Base-by-base conservation (phyloP, 768 basidiomycete genomes). In the Phaeotremella skinneri region DNA sequence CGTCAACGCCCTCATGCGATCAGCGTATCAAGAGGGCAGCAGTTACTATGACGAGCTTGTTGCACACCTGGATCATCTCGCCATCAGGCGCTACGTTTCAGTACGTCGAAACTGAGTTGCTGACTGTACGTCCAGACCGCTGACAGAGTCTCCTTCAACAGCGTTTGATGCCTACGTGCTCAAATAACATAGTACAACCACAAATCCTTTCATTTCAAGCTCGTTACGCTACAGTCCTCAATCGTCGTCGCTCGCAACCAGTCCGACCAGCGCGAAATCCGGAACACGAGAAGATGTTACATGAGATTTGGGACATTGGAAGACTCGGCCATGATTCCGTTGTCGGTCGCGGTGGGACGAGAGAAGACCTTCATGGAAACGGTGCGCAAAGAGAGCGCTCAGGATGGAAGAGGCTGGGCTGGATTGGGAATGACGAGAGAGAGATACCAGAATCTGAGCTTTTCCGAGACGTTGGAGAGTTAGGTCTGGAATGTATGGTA, bases 181-280 rank as follows among this genome's bases (percentile, higher is more conserved):
- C 59, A 0, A 68, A 65, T 48, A 70, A 70, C 42, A 59, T 63
- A 16, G 65, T 70, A 31, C 66, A 70, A 37, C 67, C 67, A 34
- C 72, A 73, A 51, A 69, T 69, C 3, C 61, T 70, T 4, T 66
- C 62, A 47, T 69, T 73, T 47, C 72, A 70, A 58, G 62, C 68
- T 23, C 66, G 71, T n/a, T 66, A 69, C 50, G 63, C 64, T n/a
- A 52, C 64, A 5, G 66, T 68, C 25, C 45, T 73, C 2, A 56
- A 69, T 14, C 47, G 61, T 29, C 54, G 58, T 6, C 64, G 69
- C 2, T 50, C 54, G 0, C 51, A 50, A 25, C 61, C 55, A 1
- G 67, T 73, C 42, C 26, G 65, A 41, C 67, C 69, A 21, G 53
- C 41, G 2, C 52, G 59, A 27, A 55, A 60, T 51, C 53, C 64